A percentile compares a stretch with the other conserved stretches of the same genome.
These are phyloP conservation scores for Ascochyta rabiei DNA, from an alignment of 2,329 filamentous ascomycete genomes.

Conservation along the genomic window DNA sequence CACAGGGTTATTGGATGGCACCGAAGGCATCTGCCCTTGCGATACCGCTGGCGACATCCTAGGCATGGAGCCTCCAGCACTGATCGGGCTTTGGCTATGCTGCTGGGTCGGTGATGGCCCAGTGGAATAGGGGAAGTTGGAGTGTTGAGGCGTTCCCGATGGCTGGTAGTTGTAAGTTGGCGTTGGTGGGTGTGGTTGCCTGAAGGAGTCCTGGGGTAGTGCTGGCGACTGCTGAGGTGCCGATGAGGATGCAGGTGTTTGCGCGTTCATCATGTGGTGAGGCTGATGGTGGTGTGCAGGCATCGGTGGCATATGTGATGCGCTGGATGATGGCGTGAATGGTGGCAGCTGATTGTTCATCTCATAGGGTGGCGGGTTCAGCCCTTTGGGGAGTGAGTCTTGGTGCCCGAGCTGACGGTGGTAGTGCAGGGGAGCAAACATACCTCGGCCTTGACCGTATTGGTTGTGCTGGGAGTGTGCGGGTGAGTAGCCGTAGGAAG, in stretches of 20 bases:
- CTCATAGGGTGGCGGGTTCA: slow-evolving; percentile 72
- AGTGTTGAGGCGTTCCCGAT: slow-evolving; percentile 58
- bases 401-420: slow-evolving; percentile 59
- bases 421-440: slow-evolving; percentile 62
- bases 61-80: slow-evolving; percentile 52
- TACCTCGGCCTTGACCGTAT: slow-evolving; percentile 47
- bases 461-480: slow-evolving; percentile 40
- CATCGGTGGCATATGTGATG: slow-evolving; percentile 55
- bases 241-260: slow-evolving; percentile 47
- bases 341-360: slow-evolving; percentile 64
- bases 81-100: slow-evolving; percentile 54
- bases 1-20: slow-evolving; percentile 55
- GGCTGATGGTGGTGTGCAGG: slow-evolving; percentile 50
- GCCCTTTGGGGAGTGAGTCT: slow-evolving; percentile 66
- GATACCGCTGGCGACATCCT: slow-evolving; percentile 61
- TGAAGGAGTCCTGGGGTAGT: slow-evolving; percentile 65
- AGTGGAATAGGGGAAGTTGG: slow-evolving; percentile 56
- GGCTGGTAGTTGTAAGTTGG: slow-evolving; percentile 68
- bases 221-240: slow-evolving; percentile 57
- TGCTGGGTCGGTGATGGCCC: slow-evolving; percentile 56
- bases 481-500: slow-evolving; percentile 59
- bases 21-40: slow-evolving; percentile 51
- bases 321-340: slow-evolving; percentile 64
- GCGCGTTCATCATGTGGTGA: slow-evolving; percentile 56
- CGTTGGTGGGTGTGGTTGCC: slow-evolving; percentile 64